Base-by-base conservation (phyloP, 1,284 basidiomycete genomes). In the Schizophyllum amplum region DNA sequence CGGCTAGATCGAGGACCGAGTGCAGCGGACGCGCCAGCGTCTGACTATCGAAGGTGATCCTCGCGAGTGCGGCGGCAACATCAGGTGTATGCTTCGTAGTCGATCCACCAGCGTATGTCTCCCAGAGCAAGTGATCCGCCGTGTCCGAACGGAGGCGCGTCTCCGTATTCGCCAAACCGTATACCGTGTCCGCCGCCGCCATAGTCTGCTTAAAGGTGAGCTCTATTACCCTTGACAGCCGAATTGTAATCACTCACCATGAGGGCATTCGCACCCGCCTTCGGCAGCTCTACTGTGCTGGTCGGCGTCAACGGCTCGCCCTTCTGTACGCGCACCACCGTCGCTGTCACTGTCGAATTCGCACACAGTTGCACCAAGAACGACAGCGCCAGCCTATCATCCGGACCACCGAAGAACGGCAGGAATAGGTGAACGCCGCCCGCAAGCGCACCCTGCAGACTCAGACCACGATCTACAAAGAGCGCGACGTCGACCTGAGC, bases 391-490 rank as follows among this genome's bases (percentile, higher is more conserved):
- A 92, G 79, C 1, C 94, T 83, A 67, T 97, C 94, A 69, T 98
- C 94, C 0, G 92, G 87, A 0, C 94, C 94, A 53, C 94, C 94
- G 68, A 94, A 89, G 80, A 96, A 97, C 0, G 91, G 89, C 46
- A 96, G 69, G 73, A 94, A 87, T 54, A 94, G 70, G 63, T 91
- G 90, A 62, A 86, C 82, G 27, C 66, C 62, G 26, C 58, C 65
- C 52, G 56, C 63, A 9, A 42, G 17, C 52, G 56, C 57, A 24
- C 63, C 69, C 7, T 65, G 59, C 52, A 67, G 51, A 62, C 57
- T 65, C 22, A 71, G 60, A 4, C 80, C 79, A 27, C 81, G 76
- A 64, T 95, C 92, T 56, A 95, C 80, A 68, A 93, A 92, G 25
- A 97, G 71, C 1, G 87, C 93, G 21, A 94, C 83, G 63, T 93